Evolutionary conservation across 2,329 filamentous ascomycete species (phyloP).

Genomic region (Aspergillus versicolor): DNA sequence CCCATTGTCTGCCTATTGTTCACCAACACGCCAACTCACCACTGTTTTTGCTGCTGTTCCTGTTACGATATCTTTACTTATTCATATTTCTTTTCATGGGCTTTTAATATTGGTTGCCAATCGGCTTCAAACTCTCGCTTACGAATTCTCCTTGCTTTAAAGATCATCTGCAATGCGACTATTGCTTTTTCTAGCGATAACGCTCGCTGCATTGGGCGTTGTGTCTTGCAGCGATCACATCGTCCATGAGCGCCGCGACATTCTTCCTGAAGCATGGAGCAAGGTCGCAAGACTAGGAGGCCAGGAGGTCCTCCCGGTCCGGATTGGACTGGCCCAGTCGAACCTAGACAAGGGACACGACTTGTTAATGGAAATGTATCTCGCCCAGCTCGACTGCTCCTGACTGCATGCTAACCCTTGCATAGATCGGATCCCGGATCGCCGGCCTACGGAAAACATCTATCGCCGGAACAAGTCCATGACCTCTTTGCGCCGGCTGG

Average conservation of each 20-base stretch:
- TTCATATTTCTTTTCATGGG: too few relatives aligned
- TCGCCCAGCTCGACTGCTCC: background rate
- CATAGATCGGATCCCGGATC: conserved; percentile 43
- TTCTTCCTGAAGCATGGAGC: conserved; percentile 36
- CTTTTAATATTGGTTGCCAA: too few relatives aligned
- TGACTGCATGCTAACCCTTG: too few relatives aligned
- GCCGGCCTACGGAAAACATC: conserved; percentile 43
- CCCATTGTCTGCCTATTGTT: too few relatives aligned
- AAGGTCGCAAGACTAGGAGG: conserved; percentile 38
- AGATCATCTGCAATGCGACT: too few relatives aligned
- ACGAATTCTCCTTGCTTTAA: too few relatives aligned
- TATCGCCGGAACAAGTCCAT: conserved; percentile 44
- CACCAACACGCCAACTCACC: too few relatives aligned
- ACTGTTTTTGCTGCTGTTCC: too few relatives aligned
- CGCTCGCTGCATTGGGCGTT: background rate
- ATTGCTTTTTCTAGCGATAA: background rate
- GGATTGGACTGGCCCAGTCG: conserved; percentile 48
- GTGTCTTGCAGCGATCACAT: conserved; percentile 34
- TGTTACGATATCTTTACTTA: too few relatives aligned
- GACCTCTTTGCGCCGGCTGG: conserved; percentile 43
- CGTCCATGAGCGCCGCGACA: conserved; percentile 43
- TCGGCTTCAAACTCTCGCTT: too few relatives aligned
- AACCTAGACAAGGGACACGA: conserved; percentile 48
- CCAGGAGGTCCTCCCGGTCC: conserved; percentile 42
- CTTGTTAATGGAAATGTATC: conserved; percentile 23